Conservation (phyloP, 352 stramenopile genomes). For the Phytophthora fragariaefolia region DNA sequence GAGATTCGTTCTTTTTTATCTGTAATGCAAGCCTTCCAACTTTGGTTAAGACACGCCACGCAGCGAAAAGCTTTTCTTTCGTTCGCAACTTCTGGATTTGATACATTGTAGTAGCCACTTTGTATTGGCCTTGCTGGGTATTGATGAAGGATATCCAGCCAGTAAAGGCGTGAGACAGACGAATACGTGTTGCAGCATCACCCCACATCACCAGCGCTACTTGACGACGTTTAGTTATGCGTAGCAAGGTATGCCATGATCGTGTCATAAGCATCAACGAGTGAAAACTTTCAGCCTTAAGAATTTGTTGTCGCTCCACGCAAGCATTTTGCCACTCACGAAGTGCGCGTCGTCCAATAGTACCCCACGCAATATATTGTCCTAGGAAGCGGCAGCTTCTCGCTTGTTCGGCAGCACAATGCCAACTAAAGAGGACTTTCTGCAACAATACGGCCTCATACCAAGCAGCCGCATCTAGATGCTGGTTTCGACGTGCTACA, state of each 20-base stretch:
- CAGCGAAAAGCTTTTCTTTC: slow-evolving; percentile 15
- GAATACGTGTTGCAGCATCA: slow-evolving; percentile 16
- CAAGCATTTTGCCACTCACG: slow-evolving; percentile 17
- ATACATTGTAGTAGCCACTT: slow-evolving; percentile 20
- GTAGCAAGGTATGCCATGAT: slow-evolving; percentile 29
- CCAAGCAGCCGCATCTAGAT: slow-evolving; percentile 35
- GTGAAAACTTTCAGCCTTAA: slow-evolving; percentile 25
- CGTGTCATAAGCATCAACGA: slow-evolving; percentile 11
- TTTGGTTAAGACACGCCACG: slow-evolving; percentile 13
- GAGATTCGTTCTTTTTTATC: slow-evolving; percentile 5
- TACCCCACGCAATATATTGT: slow-evolving; percentile 17
- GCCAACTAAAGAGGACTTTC: slow-evolving; percentile 18
- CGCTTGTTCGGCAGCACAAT: slow-evolving; percentile 4
- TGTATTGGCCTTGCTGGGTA: slow-evolving; percentile 13
- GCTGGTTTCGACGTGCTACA: slow-evolving; percentile 5
- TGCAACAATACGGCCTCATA: slow-evolving; percentile 31
- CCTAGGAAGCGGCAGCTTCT: slow-evolving; percentile 11
- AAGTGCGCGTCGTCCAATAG: slow-evolving; percentile 24
- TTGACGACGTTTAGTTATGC: slow-evolving; percentile 37
- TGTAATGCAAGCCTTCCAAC: slow-evolving; percentile 5
- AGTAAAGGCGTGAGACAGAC: slow-evolving; percentile 13
- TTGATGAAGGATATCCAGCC: slow-evolving; percentile 17
- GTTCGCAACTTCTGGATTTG: slow-evolving; percentile 31
- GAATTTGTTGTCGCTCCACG: slow-evolving; percentile 17
- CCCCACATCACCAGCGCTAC: slow-evolving; percentile 35